Evolutionary conservation across 73 alveolate species (phyloP).

Genomic region (Tetrahymena borealis): DNA sequence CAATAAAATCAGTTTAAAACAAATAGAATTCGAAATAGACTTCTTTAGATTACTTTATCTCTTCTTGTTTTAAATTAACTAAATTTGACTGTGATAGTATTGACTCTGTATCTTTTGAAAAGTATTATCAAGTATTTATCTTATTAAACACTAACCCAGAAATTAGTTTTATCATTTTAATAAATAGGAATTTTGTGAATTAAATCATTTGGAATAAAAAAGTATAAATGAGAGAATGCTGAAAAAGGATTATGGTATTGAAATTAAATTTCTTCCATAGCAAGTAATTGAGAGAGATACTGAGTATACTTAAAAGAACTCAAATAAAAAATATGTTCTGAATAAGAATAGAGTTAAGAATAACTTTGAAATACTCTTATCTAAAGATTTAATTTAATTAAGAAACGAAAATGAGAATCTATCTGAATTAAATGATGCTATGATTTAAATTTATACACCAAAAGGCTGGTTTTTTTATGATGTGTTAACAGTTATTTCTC

Average conservation of each 20-base stretch:
- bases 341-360: neutral
- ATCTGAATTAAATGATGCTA: slow-evolving; percentile 16
- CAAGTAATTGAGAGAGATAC: slow-evolving; percentile 33
- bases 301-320: neutral
- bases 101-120: slow-evolving; percentile 14
- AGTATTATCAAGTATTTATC: neutral
- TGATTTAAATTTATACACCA: neutral
- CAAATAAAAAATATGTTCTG: neutral
- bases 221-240: slow-evolving; percentile 1
- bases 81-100: slow-evolving; percentile 25
- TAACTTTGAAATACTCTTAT: neutral
- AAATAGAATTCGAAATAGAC: neutral
- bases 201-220: slow-evolving; percentile 15
- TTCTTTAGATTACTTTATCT: slow-evolving; percentile 7
- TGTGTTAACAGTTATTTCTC: slow-evolving; percentile 21
- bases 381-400: neutral
- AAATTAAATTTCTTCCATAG: slow-evolving; percentile 16
- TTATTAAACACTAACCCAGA: neutral
- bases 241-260: slow-evolving; percentile 4
- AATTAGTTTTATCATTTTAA: neutral
- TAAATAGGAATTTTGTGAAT: slow-evolving; percentile 18
- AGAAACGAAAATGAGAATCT: neutral
- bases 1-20: neutral
- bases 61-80: neutral
- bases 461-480: slow-evolving; percentile 23